Evolutionary conservation across 108 stramenopile genomes (phyloP).

Genomic region (Cyclotella distinguenda): DNA sequence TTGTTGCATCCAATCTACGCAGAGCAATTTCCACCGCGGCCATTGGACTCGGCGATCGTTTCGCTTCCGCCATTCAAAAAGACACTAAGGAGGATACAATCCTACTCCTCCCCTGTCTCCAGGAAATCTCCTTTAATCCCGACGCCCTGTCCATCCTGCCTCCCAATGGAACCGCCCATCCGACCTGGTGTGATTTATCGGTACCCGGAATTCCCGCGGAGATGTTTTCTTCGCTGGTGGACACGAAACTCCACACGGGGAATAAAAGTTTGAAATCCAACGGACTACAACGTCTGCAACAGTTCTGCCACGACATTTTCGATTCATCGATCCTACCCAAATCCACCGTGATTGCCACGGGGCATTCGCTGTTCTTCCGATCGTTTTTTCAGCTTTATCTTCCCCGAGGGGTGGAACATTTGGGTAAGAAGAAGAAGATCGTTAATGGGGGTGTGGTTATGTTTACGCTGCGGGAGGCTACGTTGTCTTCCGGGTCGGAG

Average conservation of each 20-base stretch:
- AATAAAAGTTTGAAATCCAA: slow-evolving; percentile 78
- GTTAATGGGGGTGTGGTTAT: slow-evolving; percentile 83
- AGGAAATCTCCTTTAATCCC: slow-evolving; percentile 86
- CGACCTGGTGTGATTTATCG: slow-evolving; percentile 65
- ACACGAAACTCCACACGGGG: slow-evolving; percentile 68
- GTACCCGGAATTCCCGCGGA: slow-evolving; percentile 24
- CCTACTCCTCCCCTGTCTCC: slow-evolving; percentile 65
- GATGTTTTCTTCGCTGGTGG: slow-evolving; percentile 54
- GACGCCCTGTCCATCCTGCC: slow-evolving; percentile 86
- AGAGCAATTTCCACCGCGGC: slow-evolving; percentile 82
- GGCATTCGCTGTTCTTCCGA: slow-evolving; percentile 89
- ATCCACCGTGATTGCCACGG: slow-evolving; percentile 69
- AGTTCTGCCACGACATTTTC: slow-evolving; percentile 72
- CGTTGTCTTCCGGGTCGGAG: slow-evolving; percentile 36
- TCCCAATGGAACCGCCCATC: slow-evolving; percentile 38
- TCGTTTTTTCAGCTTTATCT: slow-evolving; percentile 82
- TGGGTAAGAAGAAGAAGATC: slow-evolving; percentile 82
- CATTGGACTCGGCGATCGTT: slow-evolving; percentile 68
- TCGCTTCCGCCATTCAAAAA: slow-evolving; percentile 26
- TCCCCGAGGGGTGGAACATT: slow-evolving; percentile 61
- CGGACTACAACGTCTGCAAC: slow-evolving; percentile 70
- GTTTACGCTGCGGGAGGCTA: slow-evolving; percentile 73
- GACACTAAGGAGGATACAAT: slow-evolving; percentile 49
- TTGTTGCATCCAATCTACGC: slow-evolving; percentile 80
- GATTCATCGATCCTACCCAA: slow-evolving; percentile 50